Evolutionary conservation across 2,329 filamentous ascomycete species (phyloP).

Genomic region (Sarocladium kiliense): DNA sequence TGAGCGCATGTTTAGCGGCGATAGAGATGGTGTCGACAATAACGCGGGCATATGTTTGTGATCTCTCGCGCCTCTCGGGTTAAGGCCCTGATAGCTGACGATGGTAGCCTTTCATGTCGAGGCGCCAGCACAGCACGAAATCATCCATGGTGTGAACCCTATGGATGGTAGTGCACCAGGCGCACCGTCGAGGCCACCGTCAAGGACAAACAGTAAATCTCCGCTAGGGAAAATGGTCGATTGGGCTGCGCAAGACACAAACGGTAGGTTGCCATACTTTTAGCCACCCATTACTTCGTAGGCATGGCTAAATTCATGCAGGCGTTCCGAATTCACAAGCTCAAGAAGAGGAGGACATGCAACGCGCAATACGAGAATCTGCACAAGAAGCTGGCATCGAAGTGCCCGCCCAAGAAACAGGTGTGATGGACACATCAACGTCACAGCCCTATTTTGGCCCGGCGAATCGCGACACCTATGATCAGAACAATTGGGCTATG

Average conservation of each 20-base stretch:
- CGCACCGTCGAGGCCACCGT: conserved; percentile 58
- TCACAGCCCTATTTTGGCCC: conserved; percentile 51
- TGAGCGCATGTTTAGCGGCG: conserved; percentile 46
- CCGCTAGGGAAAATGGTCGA: conserved; percentile 49
- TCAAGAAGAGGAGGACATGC: conserved; percentile 50
- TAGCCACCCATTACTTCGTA: neutral
- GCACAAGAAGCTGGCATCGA: conserved; percentile 44
- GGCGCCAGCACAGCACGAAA: conserved; percentile 37
- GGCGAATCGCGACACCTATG: conserved; percentile 51
- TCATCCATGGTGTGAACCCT: conserved; percentile 39
- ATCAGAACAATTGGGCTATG: conserved; percentile 54
- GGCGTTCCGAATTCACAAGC: conserved; percentile 17
- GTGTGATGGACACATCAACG: conserved; percentile 36
- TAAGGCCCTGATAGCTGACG: neutral
- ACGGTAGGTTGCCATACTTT: neutral
- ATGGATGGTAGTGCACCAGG: conserved; percentile 34
- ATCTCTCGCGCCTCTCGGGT: neutral
- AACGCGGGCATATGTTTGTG: conserved; percentile 39
- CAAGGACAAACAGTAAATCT: conserved; percentile 51
- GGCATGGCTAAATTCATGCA: conserved; percentile 18
- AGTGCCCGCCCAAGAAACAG: conserved; percentile 42
- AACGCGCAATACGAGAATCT: conserved; percentile 52
- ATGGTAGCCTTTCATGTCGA: conserved; percentile 51
- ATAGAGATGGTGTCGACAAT: conserved; percentile 44
- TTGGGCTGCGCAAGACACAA: conserved; percentile 34